These are phyloP conservation scores for Circinella minor DNA, from an alignment of 371 early-diverging fungal genomes.

Conservation along the genomic window DNA sequence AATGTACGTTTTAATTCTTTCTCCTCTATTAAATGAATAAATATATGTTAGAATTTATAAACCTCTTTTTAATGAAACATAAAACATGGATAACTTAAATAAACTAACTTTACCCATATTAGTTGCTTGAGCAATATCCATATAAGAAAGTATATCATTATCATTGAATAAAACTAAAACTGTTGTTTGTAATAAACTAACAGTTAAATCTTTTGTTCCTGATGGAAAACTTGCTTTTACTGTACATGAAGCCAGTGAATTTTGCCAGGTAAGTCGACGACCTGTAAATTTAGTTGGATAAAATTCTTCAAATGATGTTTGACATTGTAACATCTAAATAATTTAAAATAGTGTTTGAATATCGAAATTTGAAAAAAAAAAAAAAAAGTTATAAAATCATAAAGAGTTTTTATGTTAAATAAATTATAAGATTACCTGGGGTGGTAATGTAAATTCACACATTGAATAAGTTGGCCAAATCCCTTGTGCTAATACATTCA, in stretches of 20 bases:
- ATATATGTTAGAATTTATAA: not conserved
- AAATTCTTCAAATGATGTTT: constrained; percentile 73
- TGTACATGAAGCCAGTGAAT: constrained; percentile 77
- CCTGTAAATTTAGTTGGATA: constrained; percentile 81
- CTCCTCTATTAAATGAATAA: constrained; percentile 43
- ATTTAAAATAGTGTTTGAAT: no score
- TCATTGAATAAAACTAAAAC: constrained; percentile 81
- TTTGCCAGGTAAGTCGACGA: constrained; percentile 84
- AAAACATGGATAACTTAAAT: no score
- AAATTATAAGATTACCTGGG: no score
- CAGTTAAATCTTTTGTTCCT: constrained; percentile 68
- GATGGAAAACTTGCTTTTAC: constrained; percentile 67
- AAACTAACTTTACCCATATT: constrained; percentile 68
- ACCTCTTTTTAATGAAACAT: no score
- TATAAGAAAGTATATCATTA: constrained; percentile 51
- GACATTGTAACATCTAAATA: constrained; percentile 63
- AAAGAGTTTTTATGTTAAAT: no score
- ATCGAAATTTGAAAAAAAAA: no score
- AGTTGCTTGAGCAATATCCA: constrained; percentile 68
- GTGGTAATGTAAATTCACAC: constrained; percentile 67
- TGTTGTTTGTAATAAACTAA: constrained; percentile 78
- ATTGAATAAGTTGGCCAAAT: constrained; percentile 91
- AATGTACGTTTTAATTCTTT: constrained; percentile 75
- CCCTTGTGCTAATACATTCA: constrained; percentile 84
- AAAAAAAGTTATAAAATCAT: no score